Evolutionary conservation across 2,329 filamentous ascomycete genomes (phyloP).

Genomic region (Bipolaris zeicola): DNA sequence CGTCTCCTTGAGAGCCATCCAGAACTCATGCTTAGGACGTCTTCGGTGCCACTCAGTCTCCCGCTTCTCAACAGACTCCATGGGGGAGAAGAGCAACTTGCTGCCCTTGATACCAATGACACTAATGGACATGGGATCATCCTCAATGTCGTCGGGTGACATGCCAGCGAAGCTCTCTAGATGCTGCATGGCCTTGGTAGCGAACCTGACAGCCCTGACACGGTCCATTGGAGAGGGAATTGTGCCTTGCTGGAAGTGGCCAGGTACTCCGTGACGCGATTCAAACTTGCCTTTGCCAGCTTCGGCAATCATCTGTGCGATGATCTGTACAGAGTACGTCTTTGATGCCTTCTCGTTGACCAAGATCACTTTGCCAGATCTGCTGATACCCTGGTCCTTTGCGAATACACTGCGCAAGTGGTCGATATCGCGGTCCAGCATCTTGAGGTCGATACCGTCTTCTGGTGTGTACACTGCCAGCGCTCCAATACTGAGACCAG

Average conservation of each 20-base stretch:
- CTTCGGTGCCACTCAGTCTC: constrained; percentile 95
- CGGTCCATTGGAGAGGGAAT: constrained; percentile 91
- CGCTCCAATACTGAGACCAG: constrained; percentile 88
- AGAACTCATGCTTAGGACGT: constrained; percentile 82
- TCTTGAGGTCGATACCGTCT: constrained; percentile 91
- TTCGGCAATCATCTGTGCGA: constrained; percentile 93
- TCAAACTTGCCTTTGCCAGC: constrained; percentile 93
- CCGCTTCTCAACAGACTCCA: constrained; percentile 76
- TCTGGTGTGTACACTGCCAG: constrained; percentile 95
- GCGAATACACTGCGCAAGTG: constrained; percentile 85
- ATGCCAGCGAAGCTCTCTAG: constrained; percentile 76
- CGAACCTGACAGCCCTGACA: constrained; percentile 86
- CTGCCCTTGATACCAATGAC: constrained; percentile 95
- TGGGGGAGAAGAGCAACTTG: constrained; percentile 82
- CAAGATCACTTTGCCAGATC: constrained; percentile 92
- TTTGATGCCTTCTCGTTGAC: constrained; percentile 91
- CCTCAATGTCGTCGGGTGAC: constrained; percentile 69
- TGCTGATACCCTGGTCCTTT: constrained; percentile 82
- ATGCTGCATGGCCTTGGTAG: constrained; percentile 93
- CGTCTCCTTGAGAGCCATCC: constrained; percentile 77
- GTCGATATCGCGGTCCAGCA: constrained; percentile 88
- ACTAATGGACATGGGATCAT: constrained; percentile 72
- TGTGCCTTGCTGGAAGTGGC: constrained; percentile 52
- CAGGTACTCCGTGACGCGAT: constrained; percentile 71
- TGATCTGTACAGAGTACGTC: constrained; percentile 90